phyloP scores from a whole-genome alignment of 345 rosid species.

The Lepidium africanum region DNA sequence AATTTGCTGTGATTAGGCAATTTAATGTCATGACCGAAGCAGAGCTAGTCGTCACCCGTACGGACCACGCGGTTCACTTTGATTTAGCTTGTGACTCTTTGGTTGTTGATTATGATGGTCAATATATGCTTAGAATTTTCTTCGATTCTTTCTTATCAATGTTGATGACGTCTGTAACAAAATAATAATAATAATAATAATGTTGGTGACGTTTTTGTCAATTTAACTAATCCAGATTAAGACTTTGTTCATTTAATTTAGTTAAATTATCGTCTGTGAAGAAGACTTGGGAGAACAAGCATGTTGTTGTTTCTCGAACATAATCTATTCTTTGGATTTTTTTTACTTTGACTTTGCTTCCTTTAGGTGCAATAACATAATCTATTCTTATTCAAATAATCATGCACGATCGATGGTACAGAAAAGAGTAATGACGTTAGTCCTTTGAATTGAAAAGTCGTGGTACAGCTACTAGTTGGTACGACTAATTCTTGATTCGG shows the following conservation, averaged over 20 bases:
- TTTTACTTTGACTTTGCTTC: conserved; percentile 13
- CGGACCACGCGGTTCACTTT: conserved; percentile 26
- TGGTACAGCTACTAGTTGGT: conserved; percentile 16
- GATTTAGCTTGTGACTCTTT: conserved; percentile 13
- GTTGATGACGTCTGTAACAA: no score
- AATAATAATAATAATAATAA: no score
- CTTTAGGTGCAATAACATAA: background rate
- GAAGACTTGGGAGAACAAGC: background rate
- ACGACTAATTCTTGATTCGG: conserved; percentile 23
- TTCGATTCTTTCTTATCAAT: background rate
- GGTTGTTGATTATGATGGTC: conserved; percentile 17
- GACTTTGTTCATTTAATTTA: background rate
- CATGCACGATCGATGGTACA: background rate
- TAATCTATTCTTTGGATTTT: background rate
- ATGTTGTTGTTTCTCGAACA: background rate
- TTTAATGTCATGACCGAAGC: conserved; percentile 21
- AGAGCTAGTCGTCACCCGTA: conserved; percentile 19
- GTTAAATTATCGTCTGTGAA: background rate
- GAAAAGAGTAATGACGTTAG: background rate
- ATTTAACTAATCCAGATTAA: conserved; percentile 2
- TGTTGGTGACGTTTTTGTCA: background rate
- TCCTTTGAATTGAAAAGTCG: background rate
- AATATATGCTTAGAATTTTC: background rate
- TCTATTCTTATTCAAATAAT: background rate
- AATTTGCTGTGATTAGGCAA: conserved; percentile 13